Conservation (phyloP, 2,329 filamentous ascomycete genomes). For the Cercospora sp. region DNA sequence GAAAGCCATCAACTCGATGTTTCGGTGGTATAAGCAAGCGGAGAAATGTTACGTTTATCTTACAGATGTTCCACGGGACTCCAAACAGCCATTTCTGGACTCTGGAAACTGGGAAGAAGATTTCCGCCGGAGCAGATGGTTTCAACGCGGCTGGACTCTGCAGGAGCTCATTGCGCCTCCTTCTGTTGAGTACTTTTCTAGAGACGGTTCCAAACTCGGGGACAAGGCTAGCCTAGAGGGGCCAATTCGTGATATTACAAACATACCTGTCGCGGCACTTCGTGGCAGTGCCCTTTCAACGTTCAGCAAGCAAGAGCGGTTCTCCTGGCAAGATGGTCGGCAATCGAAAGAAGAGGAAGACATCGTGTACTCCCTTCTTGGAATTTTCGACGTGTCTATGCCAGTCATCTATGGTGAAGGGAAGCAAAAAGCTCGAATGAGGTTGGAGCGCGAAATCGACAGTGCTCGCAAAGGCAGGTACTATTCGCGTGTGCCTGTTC, state of each 20-base stretch:
- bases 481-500: too few species aligned
- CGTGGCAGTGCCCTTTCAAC: not conserved
- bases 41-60: not conserved
- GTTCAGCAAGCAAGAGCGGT: not conserved
- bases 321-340: not conserved
- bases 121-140: not conserved
- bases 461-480: not conserved
- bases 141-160: too few species aligned
- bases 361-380: not conserved
- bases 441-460: not conserved
- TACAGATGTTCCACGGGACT: not conserved
- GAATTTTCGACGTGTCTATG: not conserved
- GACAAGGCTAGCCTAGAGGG: not conserved
- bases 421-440: not conserved
- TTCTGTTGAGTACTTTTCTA: not conserved
- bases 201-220: not conserved
- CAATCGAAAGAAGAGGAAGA: not conserved
- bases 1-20: too few species aligned
- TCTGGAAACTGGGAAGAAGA: not conserved
- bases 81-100: not conserved
- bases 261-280: not conserved
- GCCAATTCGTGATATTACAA: not conserved
- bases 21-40: too few species aligned
- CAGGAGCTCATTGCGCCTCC: conserved; percentile 12
- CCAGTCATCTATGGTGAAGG: not conserved